Conservation (phyloP, 1,284 basidiomycete genomes). For the Sparassis latifolia region DNA sequence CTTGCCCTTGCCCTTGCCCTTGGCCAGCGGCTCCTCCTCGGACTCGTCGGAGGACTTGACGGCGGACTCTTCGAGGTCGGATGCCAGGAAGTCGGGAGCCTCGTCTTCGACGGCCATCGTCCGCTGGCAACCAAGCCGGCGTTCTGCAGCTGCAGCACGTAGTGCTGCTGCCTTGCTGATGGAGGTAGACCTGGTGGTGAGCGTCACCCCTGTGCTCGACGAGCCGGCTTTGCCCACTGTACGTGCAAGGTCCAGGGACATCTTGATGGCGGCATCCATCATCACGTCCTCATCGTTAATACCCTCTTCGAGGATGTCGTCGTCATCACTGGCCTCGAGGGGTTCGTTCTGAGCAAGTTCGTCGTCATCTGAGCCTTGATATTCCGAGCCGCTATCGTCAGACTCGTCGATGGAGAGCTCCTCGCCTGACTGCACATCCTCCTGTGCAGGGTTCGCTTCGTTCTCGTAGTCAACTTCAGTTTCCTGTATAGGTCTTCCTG, state of each 20-base stretch:
- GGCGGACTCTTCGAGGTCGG: slow-evolving; percentile 25
- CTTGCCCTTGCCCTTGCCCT: slow-evolving; percentile 29
- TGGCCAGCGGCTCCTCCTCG: slow-evolving; percentile 30
- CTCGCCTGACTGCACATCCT: slow-evolving; percentile 28
- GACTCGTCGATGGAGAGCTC: slow-evolving; percentile 38
- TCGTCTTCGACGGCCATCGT: slow-evolving; percentile 28
- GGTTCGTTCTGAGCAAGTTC: slow-evolving; percentile 13
- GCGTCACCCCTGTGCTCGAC: slow-evolving; percentile 34
- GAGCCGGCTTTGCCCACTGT: slow-evolving; percentile 23
- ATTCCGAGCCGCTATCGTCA: slow-evolving; percentile 54
- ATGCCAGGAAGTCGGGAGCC: slow-evolving; percentile 9
- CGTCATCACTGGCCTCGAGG: slow-evolving; percentile 8
- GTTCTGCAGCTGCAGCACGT: slow-evolving; percentile 50
- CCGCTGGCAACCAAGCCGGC: slow-evolving; percentile 31
- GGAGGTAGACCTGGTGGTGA: slow-evolving; percentile 25
- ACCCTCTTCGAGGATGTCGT: slow-evolving; percentile 18
- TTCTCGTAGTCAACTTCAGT: slow-evolving; percentile 22
- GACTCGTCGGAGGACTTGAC: slow-evolving; percentile 13
- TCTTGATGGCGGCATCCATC: slow-evolving; percentile 48
- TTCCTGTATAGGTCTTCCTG: neutral
- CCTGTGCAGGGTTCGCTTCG: neutral
- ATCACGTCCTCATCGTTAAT: slow-evolving; percentile 50
- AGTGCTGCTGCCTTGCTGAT: slow-evolving; percentile 35
- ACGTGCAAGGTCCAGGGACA: slow-evolving; percentile 41
- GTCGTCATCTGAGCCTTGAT: slow-evolving; percentile 38